These are phyloP conservation scores for Sporothrix brunneoviolacea DNA, from an alignment of 2,329 filamentous ascomycete genomes.

Conservation along the genomic window DNA sequence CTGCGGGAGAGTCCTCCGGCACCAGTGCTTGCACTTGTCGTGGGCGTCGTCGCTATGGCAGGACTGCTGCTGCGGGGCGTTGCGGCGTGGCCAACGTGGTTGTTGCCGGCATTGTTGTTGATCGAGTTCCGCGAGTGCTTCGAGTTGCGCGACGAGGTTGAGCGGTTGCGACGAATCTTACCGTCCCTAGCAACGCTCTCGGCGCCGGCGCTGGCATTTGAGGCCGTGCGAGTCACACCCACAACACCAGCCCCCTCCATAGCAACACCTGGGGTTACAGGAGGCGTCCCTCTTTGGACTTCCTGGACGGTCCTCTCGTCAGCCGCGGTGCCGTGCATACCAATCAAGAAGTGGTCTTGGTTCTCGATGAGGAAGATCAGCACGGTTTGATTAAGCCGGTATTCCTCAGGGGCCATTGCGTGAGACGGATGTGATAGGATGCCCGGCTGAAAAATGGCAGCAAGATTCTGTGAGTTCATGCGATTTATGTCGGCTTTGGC, in stretches of 20 bases:
- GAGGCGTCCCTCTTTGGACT: conserved; percentile 62
- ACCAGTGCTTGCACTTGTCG: conserved; percentile 29
- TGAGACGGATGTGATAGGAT: conserved; percentile 90
- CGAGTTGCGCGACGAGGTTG: conserved; percentile 84
- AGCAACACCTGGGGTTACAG: conserved; percentile 34
- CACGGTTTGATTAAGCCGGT: conserved; percentile 91
- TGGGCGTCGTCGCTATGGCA: conserved; percentile 46
- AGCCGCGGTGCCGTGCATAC: conserved; percentile 98
- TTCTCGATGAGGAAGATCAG: conserved; percentile 98
- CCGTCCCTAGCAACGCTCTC: conserved; percentile 80
- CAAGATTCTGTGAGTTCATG: conserved; percentile 89
- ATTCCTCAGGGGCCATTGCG: conserved; percentile 92
- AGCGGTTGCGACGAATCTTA: conserved; percentile 77
- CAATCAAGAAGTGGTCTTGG: conserved; percentile 95
- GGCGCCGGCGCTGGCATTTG: conserved; percentile 80
- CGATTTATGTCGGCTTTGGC: conserved; percentile 95
- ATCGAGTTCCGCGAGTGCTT: conserved; percentile 67
- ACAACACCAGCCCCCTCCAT: conserved; percentile 42
- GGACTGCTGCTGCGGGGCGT: conserved; percentile 64
- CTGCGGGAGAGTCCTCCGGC: conserved; percentile 54
- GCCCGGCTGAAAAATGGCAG: conserved; percentile 95
- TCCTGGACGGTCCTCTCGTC: conserved; percentile 67
- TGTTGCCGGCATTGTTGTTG: conserved; percentile 28
- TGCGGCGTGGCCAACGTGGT: conserved; percentile 48
- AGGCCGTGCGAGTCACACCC: conserved; percentile 66